phyloP scores from a whole-genome alignment of 2,329 filamentous ascomycete genomes.

The Purpureocillium lavendulum region DNA sequence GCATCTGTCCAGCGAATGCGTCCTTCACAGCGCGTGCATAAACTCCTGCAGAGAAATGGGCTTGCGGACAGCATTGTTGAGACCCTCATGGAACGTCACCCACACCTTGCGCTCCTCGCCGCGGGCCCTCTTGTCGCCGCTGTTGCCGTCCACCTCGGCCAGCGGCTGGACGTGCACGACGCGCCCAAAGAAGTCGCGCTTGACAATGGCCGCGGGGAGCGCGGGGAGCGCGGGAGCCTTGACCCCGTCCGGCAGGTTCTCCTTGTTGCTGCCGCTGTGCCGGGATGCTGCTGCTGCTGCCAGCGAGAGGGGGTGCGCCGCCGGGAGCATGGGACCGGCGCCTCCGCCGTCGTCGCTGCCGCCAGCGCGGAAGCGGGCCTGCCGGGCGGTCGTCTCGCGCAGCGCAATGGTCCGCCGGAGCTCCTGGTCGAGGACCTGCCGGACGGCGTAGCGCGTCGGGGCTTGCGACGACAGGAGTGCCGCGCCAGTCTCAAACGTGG shows the following conservation, averaged over 20 bases:
- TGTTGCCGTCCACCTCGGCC: constrained; percentile 32
- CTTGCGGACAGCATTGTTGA: constrained; percentile 87
- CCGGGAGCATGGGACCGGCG: not conserved
- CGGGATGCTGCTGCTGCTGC: constrained; percentile 4
- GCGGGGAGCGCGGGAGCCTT: too few species aligned
- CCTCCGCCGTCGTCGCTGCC: constrained; percentile 15
- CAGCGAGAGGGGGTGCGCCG: not conserved
- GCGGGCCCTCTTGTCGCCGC: constrained; percentile 20
- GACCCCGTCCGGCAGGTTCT: constrained; percentile 23
- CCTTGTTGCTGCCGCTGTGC: constrained; percentile 22
- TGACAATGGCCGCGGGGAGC: constrained; percentile 40
- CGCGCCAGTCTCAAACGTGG: constrained; percentile 62
- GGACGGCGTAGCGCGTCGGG: constrained; percentile 82
- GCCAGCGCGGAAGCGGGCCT: constrained; percentile 55
- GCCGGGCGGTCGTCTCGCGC: constrained; percentile 57
- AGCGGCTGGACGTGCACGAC: constrained; percentile 42
- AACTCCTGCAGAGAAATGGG: constrained; percentile 76
- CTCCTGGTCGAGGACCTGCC: constrained; percentile 89
- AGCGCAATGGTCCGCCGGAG: constrained; percentile 64
- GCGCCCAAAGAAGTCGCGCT: constrained; percentile 81
- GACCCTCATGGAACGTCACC: constrained; percentile 84
- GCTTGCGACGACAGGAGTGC: constrained; percentile 49
- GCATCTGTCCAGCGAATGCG: too few species aligned
- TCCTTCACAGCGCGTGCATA: constrained; percentile 50
- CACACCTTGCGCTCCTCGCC: constrained; percentile 58